Percentiles rank a stretch among this genome's conserved stretches.
These are phyloP conservation scores for Globisporangium irregulare DNA, from an alignment of 352 stramenopile genomes.

Conservation along the genomic window DNA sequence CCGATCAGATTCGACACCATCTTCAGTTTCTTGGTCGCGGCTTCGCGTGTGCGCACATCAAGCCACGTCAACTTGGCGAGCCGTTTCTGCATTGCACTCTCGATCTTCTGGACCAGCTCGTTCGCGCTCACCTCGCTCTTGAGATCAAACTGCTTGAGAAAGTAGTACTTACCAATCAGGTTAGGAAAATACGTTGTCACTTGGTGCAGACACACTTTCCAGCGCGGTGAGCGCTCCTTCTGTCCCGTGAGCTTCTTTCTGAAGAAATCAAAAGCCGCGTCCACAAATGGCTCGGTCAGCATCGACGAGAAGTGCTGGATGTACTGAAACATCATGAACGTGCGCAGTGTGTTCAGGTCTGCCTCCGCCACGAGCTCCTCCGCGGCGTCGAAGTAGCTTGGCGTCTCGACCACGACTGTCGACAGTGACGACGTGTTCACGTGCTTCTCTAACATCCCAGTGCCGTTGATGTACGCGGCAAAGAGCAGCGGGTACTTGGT, in stretches of 20 bases:
- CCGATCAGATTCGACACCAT: slow-evolving; percentile 76
- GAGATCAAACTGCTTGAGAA: slow-evolving; percentile 86
- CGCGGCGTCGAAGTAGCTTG: slow-evolving; percentile 45
- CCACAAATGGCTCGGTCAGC: slow-evolving; percentile 75
- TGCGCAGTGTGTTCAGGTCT: slow-evolving; percentile 43
- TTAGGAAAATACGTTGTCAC: slow-evolving; percentile 50
- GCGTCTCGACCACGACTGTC: slow-evolving; percentile 57
- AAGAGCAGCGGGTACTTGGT: slow-evolving; percentile 56
- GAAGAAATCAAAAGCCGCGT: slow-evolving; percentile 91
- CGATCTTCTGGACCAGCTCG: slow-evolving; percentile 84
- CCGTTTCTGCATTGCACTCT: slow-evolving; percentile 69
- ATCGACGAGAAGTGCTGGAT: slow-evolving; percentile 33
- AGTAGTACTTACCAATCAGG: slow-evolving; percentile 90
- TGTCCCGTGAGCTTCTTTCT: slow-evolving; percentile 73
- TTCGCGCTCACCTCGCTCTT: slow-evolving; percentile 75
- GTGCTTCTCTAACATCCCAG: slow-evolving; percentile 28
- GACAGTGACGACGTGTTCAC: slow-evolving; percentile 26
- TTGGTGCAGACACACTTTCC: slow-evolving; percentile 84
- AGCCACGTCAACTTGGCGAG: slow-evolving; percentile 89
- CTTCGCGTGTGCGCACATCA: slow-evolving; percentile 69
- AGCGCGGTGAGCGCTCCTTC: slow-evolving; percentile 80
- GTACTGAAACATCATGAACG: slow-evolving; percentile 55
- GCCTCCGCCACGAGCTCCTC: slow-evolving; percentile 49
- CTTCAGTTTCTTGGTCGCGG: slow-evolving; percentile 87
- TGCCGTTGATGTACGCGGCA: slow-evolving; percentile 47